Evolutionary conservation across 495 filamentous ascomycete species (phyloP).

Genomic region (Cairneyella variabilis): DNA sequence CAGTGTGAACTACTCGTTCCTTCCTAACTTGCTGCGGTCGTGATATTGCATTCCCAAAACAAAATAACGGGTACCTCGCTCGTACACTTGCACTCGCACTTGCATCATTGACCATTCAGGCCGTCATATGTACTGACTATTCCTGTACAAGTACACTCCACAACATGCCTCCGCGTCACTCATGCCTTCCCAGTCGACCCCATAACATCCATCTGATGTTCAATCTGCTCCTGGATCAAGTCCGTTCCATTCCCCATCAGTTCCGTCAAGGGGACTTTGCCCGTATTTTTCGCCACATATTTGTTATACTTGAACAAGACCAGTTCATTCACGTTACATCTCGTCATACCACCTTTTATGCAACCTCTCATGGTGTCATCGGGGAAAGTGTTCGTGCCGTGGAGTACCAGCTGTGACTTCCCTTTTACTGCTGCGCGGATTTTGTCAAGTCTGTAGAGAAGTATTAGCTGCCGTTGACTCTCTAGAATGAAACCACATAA

Average conservation of each 20-base stretch:
- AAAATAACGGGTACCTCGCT: too few species aligned
- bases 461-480: neutral
- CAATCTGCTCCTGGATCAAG: constrained; percentile 72
- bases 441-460: constrained; percentile 37
- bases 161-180: too few species aligned
- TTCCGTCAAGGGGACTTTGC: constrained; percentile 60
- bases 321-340: constrained; percentile 82
- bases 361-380: constrained; percentile 63
- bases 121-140: too few species aligned
- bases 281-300: constrained; percentile 63
- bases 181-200: constrained; percentile 33
- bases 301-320: constrained; percentile 68
- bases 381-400: constrained; percentile 74
- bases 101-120: too few species aligned
- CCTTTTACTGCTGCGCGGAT: constrained; percentile 62
- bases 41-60: too few species aligned
- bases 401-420: constrained; percentile 65
- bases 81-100: too few species aligned
- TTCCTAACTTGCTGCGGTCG: too few species aligned
- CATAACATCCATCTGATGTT: constrained; percentile 69
- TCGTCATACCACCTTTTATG: constrained; percentile 67
- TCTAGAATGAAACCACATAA: neutral
- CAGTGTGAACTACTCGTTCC: too few species aligned
- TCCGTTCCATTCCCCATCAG: constrained; percentile 69
- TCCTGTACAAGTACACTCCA: too few species aligned